Conservation (phyloP, 305 asterid genomes). For the Ajuga reptans region DNA sequence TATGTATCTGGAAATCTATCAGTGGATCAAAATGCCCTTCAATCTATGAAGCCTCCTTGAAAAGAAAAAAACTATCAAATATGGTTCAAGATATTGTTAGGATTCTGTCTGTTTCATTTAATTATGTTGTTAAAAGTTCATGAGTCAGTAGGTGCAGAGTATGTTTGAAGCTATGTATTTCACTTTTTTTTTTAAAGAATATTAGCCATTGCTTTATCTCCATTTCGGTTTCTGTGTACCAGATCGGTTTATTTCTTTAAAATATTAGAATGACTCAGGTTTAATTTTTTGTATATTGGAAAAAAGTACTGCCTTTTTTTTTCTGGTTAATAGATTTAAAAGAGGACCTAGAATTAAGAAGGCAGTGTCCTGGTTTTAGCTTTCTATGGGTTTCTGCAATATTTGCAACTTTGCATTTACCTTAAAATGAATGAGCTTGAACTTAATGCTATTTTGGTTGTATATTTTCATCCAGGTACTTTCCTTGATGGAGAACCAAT, state of each 20-base stretch:
- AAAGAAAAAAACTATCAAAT: neutral
- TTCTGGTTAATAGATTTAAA: neutral
- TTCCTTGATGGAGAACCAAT: conserved; percentile 84
- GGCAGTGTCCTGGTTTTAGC: neutral
- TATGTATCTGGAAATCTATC: neutral
- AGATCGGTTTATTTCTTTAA: neutral
- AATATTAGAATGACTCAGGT: no score
- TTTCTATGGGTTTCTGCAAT: conserved; percentile 4
- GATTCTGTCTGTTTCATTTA: neutral
- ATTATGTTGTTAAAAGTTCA: neutral
- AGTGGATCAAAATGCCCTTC: neutral
- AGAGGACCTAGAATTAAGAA: neutral
- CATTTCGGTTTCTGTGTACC: neutral
- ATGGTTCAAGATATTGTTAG: neutral
- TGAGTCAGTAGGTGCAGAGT: neutral
- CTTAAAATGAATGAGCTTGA: conserved; percentile 14
- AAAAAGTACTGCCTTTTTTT: neutral
- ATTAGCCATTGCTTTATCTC: neutral
- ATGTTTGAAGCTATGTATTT: neutral
- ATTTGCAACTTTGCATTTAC: neutral
- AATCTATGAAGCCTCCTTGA: neutral
- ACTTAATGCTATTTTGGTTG: conserved; percentile 19
- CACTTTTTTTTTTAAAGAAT: neutral
- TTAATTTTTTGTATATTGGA: neutral
- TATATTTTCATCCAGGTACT: conserved; percentile 47